Base-by-base conservation (phyloP, 768 basidiomycete genomes). In the Mycena vulgaris region DNA sequence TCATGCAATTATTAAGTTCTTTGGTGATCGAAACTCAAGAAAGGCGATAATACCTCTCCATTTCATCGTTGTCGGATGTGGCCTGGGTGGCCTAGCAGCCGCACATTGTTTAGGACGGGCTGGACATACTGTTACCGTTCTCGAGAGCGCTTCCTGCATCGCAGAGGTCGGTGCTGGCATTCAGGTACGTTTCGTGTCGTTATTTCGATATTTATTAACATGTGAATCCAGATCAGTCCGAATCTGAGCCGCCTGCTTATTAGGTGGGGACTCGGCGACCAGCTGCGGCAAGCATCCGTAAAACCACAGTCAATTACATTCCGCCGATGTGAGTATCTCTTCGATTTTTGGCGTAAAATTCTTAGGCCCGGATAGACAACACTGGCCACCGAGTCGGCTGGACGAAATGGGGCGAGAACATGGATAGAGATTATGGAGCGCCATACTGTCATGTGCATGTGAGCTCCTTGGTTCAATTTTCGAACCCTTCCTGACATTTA, bases 101-200 rank as follows among this genome's bases (percentile, higher is more conserved):
- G 85, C 84, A 9, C 79, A 79, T 72, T 78, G 79, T 56, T 77
- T 86, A 21, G 81, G 83, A 25, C 76, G 78, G 21, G 83, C 81
- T 0, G 85, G 85, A 1, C 84, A 86, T 73, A 78, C 61, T 6
- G 79, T 86, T 39, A 83, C 82, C 40, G 80, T 86, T 57, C 76
- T 86, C 39, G 85, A 86, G 66, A 73, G 73, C 47, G 82, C 84
- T 10, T 47, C 62, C 6, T 53, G 64, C 14, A 80, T 85, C 17
- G 55, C n/a, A 25, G 87, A 88, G 64, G 81, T 87, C 8, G 87
- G 88, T 3, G 88, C 88, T 5, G 88, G 88, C 14, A 88, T 89
- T 39, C 88, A 71, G 47, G 64, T 71, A 47, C 48, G 14, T 48
- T n/a, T 5, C 37, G 25, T 27, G 13, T 48, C 37, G 28, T 39